Percentiles rank a stretch among this genome's conserved stretches.
phyloP scores from a whole-genome alignment of 2,329 filamentous ascomycete genomes.

The Diaporthe nobilis region DNA sequence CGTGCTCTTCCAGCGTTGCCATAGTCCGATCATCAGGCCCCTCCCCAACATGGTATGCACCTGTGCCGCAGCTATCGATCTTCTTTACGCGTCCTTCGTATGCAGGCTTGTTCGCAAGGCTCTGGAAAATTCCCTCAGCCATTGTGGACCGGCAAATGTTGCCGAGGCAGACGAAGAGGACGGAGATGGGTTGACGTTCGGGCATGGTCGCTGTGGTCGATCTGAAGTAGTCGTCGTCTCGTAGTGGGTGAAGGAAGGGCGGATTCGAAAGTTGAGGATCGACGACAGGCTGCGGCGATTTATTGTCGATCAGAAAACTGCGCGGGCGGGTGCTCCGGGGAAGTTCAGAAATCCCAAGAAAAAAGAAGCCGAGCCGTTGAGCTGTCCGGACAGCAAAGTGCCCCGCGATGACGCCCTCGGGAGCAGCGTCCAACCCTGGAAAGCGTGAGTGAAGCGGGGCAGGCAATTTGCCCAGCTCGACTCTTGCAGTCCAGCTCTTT shows the following conservation, averaged over 20 bases:
- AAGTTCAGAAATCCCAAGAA: background rate
- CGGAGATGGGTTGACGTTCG: slow-evolving; percentile 64
- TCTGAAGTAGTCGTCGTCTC: background rate
- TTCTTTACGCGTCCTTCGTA: slow-evolving; percentile 72
- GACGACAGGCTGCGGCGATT: slow-evolving; percentile 23
- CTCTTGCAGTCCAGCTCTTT: slow-evolving; percentile 10
- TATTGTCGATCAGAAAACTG: slow-evolving; percentile 14
- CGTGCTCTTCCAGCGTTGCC: slow-evolving; percentile 79
- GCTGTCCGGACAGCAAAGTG: slow-evolving; percentile 16
- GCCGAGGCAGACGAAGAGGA: slow-evolving; percentile 95
- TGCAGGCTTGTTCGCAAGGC: slow-evolving; percentile 73
- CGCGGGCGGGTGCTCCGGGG: slow-evolving; percentile 22
- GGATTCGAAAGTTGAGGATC: background rate
- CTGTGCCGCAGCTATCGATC: slow-evolving; percentile 92
- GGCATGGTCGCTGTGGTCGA: slow-evolving; percentile 32
- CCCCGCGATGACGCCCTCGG: slow-evolving; percentile 28
- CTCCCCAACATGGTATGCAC: slow-evolving; percentile 85
- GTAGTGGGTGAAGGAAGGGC: background rate
- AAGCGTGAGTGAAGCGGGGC: slow-evolving; percentile 6
- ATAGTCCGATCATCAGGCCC: slow-evolving; percentile 87
- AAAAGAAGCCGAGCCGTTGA: slow-evolving; percentile 15
- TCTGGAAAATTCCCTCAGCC: slow-evolving; percentile 93
- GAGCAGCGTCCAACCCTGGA: slow-evolving; percentile 32
- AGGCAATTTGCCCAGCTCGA: slow-evolving; percentile 26
- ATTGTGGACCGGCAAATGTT: slow-evolving; percentile 97